A percentile compares a stretch with the other conserved stretches of the same genome.
Evolutionary conservation across 2,329 filamentous ascomycete genomes (phyloP).

Genomic region (Pseudogymnoascus sp.): DNA sequence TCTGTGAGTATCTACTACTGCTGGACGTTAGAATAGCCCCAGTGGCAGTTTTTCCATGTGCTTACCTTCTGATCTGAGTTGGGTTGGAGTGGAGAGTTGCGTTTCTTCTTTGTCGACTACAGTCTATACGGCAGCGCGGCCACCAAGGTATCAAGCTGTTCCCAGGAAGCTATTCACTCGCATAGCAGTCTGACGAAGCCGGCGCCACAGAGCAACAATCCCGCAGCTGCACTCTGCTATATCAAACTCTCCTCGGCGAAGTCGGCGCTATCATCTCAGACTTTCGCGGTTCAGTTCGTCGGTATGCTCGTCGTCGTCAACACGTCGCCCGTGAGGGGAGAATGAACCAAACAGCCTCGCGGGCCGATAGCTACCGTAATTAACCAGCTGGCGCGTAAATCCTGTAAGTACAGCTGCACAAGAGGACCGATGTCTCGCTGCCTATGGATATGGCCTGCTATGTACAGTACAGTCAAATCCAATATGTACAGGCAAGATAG

Average conservation of each 20-base stretch:
- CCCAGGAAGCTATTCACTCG: not conserved
- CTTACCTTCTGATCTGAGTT: not conserved
- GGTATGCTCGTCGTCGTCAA: not conserved
- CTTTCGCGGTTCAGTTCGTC: not conserved
- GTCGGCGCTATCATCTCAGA: not conserved
- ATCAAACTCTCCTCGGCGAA: not conserved
- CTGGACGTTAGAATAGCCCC: not conserved
- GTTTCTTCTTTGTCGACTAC: not conserved
- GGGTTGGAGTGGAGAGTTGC: not conserved
- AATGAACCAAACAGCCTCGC: not conserved
- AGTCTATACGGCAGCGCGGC: not conserved
- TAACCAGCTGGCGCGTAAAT: not conserved
- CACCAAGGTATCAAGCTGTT: not conserved
- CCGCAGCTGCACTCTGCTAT: not conserved
- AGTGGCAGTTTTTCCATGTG: not conserved
- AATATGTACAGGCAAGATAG: not conserved
- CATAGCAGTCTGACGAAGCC: not conserved
- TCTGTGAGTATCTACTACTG: not conserved
- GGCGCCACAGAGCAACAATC: not conserved
- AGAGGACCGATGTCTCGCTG: not conserved
- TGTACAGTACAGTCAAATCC: not conserved
- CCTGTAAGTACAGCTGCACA: not conserved
- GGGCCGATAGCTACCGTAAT: conserved; percentile 3
- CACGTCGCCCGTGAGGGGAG: not conserved
- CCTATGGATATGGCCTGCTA: not conserved